Percentiles rank a stretch among this genome's conserved stretches.
Conservation (phyloP, 495 filamentous ascomycete genomes). For the Penicillium robsamsonii region DNA sequence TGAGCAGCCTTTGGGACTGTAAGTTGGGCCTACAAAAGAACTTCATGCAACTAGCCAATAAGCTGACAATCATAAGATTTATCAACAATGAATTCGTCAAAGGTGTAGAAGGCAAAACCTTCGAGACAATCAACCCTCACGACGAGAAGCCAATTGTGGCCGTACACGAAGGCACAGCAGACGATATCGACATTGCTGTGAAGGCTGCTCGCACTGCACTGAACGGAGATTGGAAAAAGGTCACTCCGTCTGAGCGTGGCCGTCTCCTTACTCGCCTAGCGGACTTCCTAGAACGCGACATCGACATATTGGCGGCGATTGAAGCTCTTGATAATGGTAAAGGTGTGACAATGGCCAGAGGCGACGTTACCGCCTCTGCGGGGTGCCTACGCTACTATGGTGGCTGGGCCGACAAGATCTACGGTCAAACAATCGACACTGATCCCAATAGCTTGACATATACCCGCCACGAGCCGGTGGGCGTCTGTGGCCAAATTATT, state of each 20-base stretch:
- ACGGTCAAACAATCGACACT: slow-evolving; percentile 86
- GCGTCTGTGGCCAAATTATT: slow-evolving; percentile 80
- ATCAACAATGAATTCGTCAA: slow-evolving; percentile 89
- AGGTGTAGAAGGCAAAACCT: slow-evolving; percentile 62
- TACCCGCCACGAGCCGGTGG: slow-evolving; percentile 70
- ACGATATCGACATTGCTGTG: slow-evolving; percentile 9
- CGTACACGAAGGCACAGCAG: slow-evolving; percentile 7
- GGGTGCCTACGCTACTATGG: slow-evolving; percentile 51
- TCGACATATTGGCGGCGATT: slow-evolving; percentile 3
- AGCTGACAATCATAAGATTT: slow-evolving; percentile 44
- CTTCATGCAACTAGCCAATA: not conserved
- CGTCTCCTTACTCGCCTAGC: slow-evolving; percentile 6
- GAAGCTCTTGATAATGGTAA: slow-evolving; percentile 11
- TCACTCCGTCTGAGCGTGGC: slow-evolving; percentile 8
- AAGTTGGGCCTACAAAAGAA: not conserved
- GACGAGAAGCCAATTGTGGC: slow-evolving; percentile 10
- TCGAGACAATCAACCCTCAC: slow-evolving; percentile 11
- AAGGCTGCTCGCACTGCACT: slow-evolving; percentile 3
- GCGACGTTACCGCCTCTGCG: slow-evolving; percentile 30
- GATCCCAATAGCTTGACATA: slow-evolving; percentile 74
- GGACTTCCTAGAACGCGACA: slow-evolving; percentile 8
- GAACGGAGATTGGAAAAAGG: slow-evolving; percentile 3
- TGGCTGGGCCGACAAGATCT: slow-evolving; percentile 36
- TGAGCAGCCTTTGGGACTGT: slow-evolving; percentile 12
- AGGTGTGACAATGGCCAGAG: slow-evolving; percentile 10